phyloP scores from a whole-genome alignment of 2,329 filamentous ascomycete genomes.

The Epichloe sibirici region DNA sequence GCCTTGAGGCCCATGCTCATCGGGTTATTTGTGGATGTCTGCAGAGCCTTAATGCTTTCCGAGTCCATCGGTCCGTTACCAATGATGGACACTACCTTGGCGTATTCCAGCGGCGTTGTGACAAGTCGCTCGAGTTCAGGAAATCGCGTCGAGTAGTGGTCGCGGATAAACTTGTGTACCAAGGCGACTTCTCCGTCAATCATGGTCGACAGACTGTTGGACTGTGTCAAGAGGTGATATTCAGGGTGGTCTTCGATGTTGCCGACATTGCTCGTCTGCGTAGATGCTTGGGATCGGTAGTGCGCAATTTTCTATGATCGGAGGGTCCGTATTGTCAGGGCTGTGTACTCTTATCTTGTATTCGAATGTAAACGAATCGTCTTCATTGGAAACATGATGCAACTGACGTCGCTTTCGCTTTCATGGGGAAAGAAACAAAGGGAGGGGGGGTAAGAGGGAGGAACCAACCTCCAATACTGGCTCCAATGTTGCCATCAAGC shows the following conservation, averaged over 20 bases:
- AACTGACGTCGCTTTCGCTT: constrained; percentile 10
- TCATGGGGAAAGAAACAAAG: not conserved
- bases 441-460: constrained; percentile 16
- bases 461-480: constrained; percentile 64
- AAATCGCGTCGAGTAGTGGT: constrained; percentile 89
- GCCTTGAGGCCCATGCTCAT: constrained; percentile 63
- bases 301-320: constrained; percentile 62
- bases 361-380: constrained; percentile 49
- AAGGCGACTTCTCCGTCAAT: constrained; percentile 88
- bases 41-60: constrained; percentile 67
- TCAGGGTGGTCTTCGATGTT: constrained; percentile 88
- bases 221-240: constrained; percentile 77
- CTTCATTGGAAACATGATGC: constrained; percentile 7
- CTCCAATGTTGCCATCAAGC: constrained; percentile 68
- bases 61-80: constrained; percentile 81
- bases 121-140: constrained; percentile 85
- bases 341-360: constrained; percentile 37
- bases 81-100: constrained; percentile 86
- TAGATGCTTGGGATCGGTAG: constrained; percentile 57
- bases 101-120: constrained; percentile 86
- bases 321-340: constrained; percentile 50
- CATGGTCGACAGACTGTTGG: constrained; percentile 78
- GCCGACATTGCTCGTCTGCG: constrained; percentile 55
- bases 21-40: constrained; percentile 65
- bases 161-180: constrained; percentile 91